phyloP scores from a whole-genome alignment of 2,329 filamentous ascomycete species.

The Fusarium sp. region DNA sequence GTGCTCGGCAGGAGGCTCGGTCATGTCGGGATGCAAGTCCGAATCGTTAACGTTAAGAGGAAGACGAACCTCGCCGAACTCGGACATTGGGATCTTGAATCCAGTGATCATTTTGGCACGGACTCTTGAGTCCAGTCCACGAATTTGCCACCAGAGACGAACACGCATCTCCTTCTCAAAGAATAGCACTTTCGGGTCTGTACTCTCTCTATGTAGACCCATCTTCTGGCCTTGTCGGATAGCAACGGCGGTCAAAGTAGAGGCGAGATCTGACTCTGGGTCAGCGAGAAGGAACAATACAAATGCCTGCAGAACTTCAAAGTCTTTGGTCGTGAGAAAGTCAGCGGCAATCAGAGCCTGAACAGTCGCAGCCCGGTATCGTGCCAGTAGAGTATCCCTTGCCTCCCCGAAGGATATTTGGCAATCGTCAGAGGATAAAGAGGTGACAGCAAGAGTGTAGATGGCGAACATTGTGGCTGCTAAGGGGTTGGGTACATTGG shows the following conservation, averaged over 20 bases:
- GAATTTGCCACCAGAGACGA: slow-evolving; percentile 50
- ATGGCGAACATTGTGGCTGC: slow-evolving; percentile 50
- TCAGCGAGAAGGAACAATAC: slow-evolving; percentile 50
- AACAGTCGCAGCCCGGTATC: slow-evolving; percentile 45
- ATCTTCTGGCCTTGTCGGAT: slow-evolving; percentile 48
- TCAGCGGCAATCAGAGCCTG: slow-evolving; percentile 47
- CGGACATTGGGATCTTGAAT: slow-evolving; percentile 6
- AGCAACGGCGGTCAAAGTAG: slow-evolving; percentile 42
- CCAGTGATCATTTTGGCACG: slow-evolving; percentile 17
- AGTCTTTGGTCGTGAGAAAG: slow-evolving; percentile 46
- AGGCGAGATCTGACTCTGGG: slow-evolving; percentile 49
- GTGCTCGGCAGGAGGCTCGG: slow-evolving; percentile 61
- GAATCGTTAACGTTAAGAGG: slow-evolving; percentile 71
- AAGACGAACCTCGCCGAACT: slow-evolving; percentile 50
- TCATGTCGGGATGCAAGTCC: slow-evolving; percentile 67
- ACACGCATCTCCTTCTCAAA: slow-evolving; percentile 50
- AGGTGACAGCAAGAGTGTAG: slow-evolving; percentile 47
- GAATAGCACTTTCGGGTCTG: slow-evolving; percentile 31
- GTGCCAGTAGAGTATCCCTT: slow-evolving; percentile 28
- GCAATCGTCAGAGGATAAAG: slow-evolving; percentile 39
- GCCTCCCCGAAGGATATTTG: slow-evolving; percentile 29
- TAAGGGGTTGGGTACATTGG: slow-evolving; percentile 29
- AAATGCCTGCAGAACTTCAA: slow-evolving; percentile 52
- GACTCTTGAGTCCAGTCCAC: slow-evolving; percentile 36
- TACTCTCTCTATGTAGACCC: slow-evolving; percentile 37